Conservation (phyloP, 768 basidiomycete genomes). For the Lepiota subincarnata region DNA sequence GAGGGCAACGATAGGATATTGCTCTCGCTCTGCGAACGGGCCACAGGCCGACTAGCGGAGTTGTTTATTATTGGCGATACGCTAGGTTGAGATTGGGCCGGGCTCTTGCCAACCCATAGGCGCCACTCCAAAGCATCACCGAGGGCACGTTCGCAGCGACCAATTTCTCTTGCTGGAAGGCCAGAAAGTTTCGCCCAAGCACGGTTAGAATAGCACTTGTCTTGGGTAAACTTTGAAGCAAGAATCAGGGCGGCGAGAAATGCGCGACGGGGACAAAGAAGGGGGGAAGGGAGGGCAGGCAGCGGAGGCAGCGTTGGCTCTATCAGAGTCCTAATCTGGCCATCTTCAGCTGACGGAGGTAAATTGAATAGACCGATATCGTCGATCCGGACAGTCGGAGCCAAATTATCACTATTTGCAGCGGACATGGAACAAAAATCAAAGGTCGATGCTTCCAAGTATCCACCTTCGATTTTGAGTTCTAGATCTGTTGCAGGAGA, state of each 20-base stretch:
- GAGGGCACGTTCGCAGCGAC: conserved; percentile 83
- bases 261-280: conserved; percentile 83
- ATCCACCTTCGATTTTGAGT: conserved; percentile 35
- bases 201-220: conserved; percentile 88
- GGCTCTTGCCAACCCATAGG: conserved; percentile 84
- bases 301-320: conserved; percentile 15
- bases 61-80: conserved; percentile 16
- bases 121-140: conserved; percentile 86
- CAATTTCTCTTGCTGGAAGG: conserved; percentile 79
- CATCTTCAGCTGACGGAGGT: conserved; percentile 12
- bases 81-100: conserved; percentile 21
- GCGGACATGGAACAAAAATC: conserved; percentile 4
- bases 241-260: conserved; percentile 87
- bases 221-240: conserved; percentile 90
- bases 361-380: conserved; percentile 15
- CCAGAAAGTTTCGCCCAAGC: conserved; percentile 96
- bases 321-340: conserved; percentile 18
- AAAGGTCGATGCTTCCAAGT: conserved; percentile 16
- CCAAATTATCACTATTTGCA: conserved; percentile 20
- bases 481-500: conserved; percentile 39
- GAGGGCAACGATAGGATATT: conserved; percentile 21
- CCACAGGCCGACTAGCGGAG: conserved; percentile 32
- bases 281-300: conserved; percentile 63
- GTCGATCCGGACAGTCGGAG: conserved; percentile 42
- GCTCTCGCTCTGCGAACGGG: conserved; percentile 50